Evolutionary conservation across 2,329 filamentous ascomycete genomes (phyloP).

Genomic region (Scytalidium sp.): DNA sequence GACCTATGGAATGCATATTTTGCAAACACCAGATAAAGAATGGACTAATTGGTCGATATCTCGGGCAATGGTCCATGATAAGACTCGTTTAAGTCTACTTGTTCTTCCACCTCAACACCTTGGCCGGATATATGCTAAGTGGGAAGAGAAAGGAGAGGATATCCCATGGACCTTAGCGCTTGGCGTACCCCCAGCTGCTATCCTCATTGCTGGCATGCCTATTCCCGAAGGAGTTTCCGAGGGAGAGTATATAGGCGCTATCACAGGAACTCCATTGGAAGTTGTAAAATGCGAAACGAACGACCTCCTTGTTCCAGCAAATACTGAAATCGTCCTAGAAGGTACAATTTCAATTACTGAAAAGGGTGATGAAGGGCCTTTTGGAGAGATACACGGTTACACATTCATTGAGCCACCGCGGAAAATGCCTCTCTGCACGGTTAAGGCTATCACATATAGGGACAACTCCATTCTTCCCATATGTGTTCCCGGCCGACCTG

Average conservation of each 20-base stretch:
- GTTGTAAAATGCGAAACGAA: constrained; percentile 52
- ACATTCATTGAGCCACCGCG: constrained; percentile 29
- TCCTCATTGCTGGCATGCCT: constrained; percentile 46
- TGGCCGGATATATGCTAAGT: constrained; percentile 42
- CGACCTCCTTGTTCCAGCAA: constrained; percentile 44
- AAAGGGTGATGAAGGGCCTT: constrained; percentile 42
- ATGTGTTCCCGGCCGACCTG: not conserved
- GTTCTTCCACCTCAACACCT: constrained; percentile 45
- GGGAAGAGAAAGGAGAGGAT: constrained; percentile 41
- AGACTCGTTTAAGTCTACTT: constrained; percentile 36
- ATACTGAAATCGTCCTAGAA: constrained; percentile 48
- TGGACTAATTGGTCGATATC: constrained; percentile 48
- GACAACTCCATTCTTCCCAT: constrained; percentile 45
- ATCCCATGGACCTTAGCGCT: constrained; percentile 45
- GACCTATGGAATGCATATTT: constrained; percentile 46
- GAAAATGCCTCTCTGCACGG: constrained; percentile 41
- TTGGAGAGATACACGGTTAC: constrained; percentile 46
- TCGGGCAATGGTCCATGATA: constrained; percentile 44
- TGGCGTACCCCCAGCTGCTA: constrained; percentile 46
- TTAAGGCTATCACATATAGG: constrained; percentile 45
- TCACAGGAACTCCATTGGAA: constrained; percentile 41
- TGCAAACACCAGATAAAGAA: constrained; percentile 39
- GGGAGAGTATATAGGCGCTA: constrained; percentile 44
- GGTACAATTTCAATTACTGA: constrained; percentile 43
- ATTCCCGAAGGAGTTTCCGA: constrained; percentile 47